Conservation (phyloP, 306 rosid genomes). For the Cucumis melo region DNA sequence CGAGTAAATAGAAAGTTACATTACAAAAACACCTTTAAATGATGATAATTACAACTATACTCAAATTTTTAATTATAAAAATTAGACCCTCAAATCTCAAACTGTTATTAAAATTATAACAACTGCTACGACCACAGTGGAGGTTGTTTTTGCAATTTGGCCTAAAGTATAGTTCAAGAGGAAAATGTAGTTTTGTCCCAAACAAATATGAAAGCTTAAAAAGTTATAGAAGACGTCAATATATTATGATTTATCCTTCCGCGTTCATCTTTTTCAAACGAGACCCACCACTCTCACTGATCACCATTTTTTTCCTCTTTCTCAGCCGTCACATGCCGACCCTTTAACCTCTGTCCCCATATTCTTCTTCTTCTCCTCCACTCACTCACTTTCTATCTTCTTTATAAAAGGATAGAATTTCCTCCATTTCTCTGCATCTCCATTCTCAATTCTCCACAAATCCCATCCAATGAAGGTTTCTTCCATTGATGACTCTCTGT, state of each 20-base stretch:
- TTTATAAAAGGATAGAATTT: neutral
- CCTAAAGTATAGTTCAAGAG: too few species aligned
- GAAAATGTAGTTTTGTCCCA: too few species aligned
- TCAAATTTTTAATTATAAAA: too few species aligned
- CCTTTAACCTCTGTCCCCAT: neutral
- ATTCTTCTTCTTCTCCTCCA: neutral
- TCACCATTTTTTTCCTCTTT: neutral
- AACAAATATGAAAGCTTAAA: neutral
- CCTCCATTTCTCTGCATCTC: neutral
- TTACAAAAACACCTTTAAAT: too few species aligned
- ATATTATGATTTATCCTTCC: neutral
- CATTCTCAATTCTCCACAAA: too few species aligned
- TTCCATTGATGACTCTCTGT: neutral
- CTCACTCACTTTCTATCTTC: neutral
- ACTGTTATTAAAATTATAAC: too few species aligned
- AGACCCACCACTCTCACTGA: slow-evolving; percentile 2
- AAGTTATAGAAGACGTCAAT: neutral
- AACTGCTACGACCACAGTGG: too few species aligned
- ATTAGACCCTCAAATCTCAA: too few species aligned
- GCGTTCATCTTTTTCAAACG: neutral
- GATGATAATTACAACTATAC: too few species aligned
- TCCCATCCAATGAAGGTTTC: slow-evolving; percentile 1
- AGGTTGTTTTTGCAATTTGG: too few species aligned
- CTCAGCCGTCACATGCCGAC: neutral
- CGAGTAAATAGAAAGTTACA: too few species aligned